Conservation (phyloP, 139 green algal genomes). For the Parachlorella kessleri region DNA sequence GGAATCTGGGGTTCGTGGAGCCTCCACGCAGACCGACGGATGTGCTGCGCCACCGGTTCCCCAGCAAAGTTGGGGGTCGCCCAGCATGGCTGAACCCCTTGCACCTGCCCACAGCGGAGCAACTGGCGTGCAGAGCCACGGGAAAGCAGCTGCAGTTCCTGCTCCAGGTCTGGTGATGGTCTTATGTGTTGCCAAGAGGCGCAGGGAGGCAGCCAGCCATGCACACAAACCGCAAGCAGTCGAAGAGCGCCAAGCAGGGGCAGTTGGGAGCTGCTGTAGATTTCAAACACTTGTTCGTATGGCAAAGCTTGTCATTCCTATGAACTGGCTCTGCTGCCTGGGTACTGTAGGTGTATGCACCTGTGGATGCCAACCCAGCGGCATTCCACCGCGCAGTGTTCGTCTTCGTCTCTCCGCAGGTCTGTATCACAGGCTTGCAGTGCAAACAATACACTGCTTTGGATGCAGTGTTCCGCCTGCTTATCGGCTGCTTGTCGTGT, state of each 20-base stretch:
- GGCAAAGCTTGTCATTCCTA: background rate
- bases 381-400: constrained; percentile 77
- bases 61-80: constrained; percentile 76
- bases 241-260: no score
- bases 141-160: constrained; percentile 63
- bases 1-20: constrained; percentile 62
- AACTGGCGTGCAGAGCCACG: constrained; percentile 58
- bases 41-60: constrained; percentile 79
- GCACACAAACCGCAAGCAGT: no score
- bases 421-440: no score
- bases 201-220: no score
- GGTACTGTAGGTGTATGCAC: constrained; percentile 56
- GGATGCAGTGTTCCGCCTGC: no score
- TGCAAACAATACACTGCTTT: no score
- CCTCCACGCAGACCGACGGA: constrained; percentile 23
- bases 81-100: constrained; percentile 84
- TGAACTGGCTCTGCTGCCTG: background rate
- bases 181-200: no score
- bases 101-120: constrained; percentile 54
- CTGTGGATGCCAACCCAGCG: constrained; percentile 43
- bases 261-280: no score
- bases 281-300: no score
- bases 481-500: no score
- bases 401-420: constrained; percentile 67
- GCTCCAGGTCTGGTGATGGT: constrained; percentile 63